Base-by-base conservation (phyloP, 2,329 filamentous ascomycete genomes). In the Neofusicoccum umdonicola region DNA sequence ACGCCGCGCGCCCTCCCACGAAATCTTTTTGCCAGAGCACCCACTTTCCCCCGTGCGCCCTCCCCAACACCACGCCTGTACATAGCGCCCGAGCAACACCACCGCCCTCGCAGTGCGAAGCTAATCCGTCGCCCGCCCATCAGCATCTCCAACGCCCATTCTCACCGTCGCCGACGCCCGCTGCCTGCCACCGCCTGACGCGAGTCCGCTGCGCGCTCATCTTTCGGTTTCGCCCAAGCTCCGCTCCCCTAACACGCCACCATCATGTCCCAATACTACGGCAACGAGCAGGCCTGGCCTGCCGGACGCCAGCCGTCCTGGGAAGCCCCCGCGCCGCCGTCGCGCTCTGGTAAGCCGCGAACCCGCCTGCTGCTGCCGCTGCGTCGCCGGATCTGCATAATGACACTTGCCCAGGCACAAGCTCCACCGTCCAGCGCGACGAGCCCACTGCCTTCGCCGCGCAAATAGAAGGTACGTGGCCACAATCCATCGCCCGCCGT, bases 381-480 rank as follows among this genome's bases (percentile, higher is more conserved):
- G 65, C 67, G 56, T 64, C 52, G 65, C 50, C 35, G 39, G 15
- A 19, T 31, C 19, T 39, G 27, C 13, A 57, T 66, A 72, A 70
- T 74, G 74, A 79, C 72, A 47, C 9, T 27, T 69, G 72, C 68
- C 68, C 77, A 92, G 90, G 90, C 79, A 87, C 90, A 67, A 92
- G 85, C 78, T 93, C 90, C 65, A 88, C 90, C 37, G 77, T 82
- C 69, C 83, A 83, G 69, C 75, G 78, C 58, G 91, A 94, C 69
- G 92, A 96, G 67, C 84, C 86, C 65, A 82, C 84, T 73, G 92
- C 93, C 66, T 97, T 96, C 77, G 88, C 87, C 70, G 89, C 90
- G 76, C 93, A 97, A 80, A 90, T 96, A 78, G 93, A 96, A 82
- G 91, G 91, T 95, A 89, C 77, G 90, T 87, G 62, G 42, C 60